A percentile compares a stretch with the other conserved stretches of the same genome.
Evolutionary conservation across 192 early-diverging fungal species (phyloP).

Genomic region (Linderina pennispora): DNA sequence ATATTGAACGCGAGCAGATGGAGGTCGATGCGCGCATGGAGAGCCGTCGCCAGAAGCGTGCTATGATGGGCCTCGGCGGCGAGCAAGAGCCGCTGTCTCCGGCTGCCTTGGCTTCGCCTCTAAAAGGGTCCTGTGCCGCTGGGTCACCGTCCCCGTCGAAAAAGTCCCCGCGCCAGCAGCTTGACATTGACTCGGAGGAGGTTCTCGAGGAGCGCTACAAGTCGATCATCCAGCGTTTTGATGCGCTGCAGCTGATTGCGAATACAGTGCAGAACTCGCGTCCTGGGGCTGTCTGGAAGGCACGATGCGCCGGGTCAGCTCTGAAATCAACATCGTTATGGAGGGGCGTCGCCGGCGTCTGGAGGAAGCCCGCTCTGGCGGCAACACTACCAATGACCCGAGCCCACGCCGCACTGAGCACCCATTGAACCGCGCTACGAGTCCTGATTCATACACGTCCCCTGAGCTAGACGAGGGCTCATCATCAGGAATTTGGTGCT

Average conservation of each 20-base stretch:
- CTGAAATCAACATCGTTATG: constrained; percentile 34
- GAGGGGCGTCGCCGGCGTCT: constrained; percentile 14
- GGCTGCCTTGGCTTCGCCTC: too few species aligned
- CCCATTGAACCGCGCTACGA: too few species aligned
- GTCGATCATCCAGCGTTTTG: constrained; percentile 23
- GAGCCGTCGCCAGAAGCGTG: neutral
- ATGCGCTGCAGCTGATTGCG: constrained; percentile 37
- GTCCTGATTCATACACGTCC: too few species aligned
- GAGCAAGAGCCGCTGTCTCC: neutral
- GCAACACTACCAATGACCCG: neutral
- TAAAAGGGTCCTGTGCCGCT: too few species aligned
- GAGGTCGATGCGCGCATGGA: constrained; percentile 17
- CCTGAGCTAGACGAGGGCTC: too few species aligned
- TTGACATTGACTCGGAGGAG: neutral
- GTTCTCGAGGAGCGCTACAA: constrained; percentile 13
- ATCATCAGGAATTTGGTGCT: neutral
- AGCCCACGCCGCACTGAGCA: neutral
- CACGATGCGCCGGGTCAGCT: constrained; percentile 39
- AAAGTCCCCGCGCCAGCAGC: neutral
- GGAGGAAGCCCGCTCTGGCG: constrained; percentile 6
- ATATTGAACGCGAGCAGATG: constrained; percentile 40
- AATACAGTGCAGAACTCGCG: constrained; percentile 46
- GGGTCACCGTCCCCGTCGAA: neutral
- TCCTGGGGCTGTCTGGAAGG: constrained; percentile 28
- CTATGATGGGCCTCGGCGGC: neutral